Percentiles rank a stretch among this genome's conserved stretches.
These are phyloP conservation scores for Chenopodium berlandieri DNA, from an alignment of 148 eudicot species.

Conservation along the genomic window DNA sequence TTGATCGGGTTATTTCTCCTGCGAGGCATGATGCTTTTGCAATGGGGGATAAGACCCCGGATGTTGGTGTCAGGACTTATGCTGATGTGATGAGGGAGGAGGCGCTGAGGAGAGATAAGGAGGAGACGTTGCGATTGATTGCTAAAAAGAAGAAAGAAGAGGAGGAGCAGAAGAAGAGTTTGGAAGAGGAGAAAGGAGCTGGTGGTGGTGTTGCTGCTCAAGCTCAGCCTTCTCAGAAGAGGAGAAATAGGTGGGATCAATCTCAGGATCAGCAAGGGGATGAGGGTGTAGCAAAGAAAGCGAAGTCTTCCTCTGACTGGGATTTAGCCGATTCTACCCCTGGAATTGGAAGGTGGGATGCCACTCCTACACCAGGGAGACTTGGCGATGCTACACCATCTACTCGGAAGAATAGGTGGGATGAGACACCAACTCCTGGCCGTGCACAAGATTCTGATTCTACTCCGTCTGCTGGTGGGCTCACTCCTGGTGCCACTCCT, in stretches of 20 bases:
- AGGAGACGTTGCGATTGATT: conserved; percentile 60
- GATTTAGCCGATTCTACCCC: conserved; percentile 94
- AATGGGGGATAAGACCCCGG: conserved; percentile 84
- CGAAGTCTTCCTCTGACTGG: conserved; percentile 83
- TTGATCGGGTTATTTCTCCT: conserved; percentile 66
- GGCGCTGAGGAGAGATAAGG: conserved; percentile 68
- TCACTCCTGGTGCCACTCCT: conserved; percentile 88
- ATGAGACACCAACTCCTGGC: conserved; percentile 79
- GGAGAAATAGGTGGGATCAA: conserved; percentile 96
- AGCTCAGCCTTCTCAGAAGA: conserved; percentile 55
- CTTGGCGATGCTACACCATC: conserved; percentile 88
- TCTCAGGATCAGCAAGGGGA: conserved; percentile 62
- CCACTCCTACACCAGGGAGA: conserved; percentile 90
- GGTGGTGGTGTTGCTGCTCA: conserved; percentile 22
- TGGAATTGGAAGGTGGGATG: conserved; percentile 95
- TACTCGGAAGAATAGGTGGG: conserved; percentile 87
- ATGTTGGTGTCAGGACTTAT: conserved; percentile 67
- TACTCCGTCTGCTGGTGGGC: conserved; percentile 82
- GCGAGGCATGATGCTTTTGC: conserved; percentile 82
- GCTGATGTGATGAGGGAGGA: conserved; percentile 86
- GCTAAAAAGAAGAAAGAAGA: conserved; percentile 71
- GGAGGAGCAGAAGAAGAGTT: conserved; percentile 49
- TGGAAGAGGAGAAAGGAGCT: conserved; percentile 44
- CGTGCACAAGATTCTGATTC: conserved; percentile 89
- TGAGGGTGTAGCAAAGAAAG: conserved; percentile 49